phyloP scores from a whole-genome alignment of 108 stramenopile genomes.

The Pseudonitzschia multistriata region DNA sequence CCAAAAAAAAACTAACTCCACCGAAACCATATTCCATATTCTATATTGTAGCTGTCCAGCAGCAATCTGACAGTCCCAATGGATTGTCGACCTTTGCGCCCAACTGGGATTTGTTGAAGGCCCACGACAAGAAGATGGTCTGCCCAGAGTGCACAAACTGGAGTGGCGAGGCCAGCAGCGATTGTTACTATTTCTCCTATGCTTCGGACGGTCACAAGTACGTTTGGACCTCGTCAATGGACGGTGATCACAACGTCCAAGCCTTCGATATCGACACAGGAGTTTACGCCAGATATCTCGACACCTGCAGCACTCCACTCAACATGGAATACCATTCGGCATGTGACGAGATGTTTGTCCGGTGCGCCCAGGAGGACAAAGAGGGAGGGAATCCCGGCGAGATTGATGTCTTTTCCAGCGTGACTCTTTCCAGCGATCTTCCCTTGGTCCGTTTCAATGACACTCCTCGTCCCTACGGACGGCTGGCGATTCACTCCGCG shows the following conservation, averaged over 20 bases:
- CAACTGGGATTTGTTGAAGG: not conserved
- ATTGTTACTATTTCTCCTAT: not conserved
- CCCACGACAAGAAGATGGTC: not conserved
- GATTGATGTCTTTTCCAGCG: constrained; percentile 21
- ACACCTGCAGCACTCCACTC: constrained; percentile 16
- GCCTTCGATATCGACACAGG: constrained; percentile 22
- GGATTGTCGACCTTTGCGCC: no score
- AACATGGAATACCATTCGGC: constrained; percentile 26
- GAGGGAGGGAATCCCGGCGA: constrained; percentile 3
- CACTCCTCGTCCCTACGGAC: not conserved
- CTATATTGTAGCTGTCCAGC: no score
- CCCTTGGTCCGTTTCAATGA: not conserved
- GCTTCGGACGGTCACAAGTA: constrained; percentile 19
- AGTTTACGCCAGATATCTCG: constrained; percentile 9
- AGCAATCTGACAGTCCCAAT: no score
- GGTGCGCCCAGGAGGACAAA: constrained; percentile 1
- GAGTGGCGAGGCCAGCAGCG: not conserved
- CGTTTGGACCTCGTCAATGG: constrained; percentile 15
- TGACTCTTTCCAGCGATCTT: not conserved
- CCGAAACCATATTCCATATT: no score
- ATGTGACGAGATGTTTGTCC: constrained; percentile 27
- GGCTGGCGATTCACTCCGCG: not conserved
- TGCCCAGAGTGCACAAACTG: not conserved
- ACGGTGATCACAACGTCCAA: not conserved
- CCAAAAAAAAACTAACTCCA: no score